These are phyloP conservation scores for Cynara cardunculus DNA, from an alignment of 129 eudicot species.

Conservation along the genomic window DNA sequence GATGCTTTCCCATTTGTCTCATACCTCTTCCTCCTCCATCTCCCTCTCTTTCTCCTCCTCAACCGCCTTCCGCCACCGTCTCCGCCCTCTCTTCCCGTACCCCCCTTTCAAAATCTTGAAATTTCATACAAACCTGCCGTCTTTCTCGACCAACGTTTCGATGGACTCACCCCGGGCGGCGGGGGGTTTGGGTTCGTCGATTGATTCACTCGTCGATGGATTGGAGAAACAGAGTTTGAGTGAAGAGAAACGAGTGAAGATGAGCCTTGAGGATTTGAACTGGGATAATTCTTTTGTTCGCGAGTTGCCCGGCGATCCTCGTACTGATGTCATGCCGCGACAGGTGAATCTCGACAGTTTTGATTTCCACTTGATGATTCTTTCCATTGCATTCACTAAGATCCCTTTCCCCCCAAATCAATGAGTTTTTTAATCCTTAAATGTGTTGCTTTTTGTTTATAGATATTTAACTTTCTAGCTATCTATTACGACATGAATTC, in stretches of 20 bases:
- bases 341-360: slow-evolving; percentile 45
- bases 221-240: slow-evolving; percentile 50
- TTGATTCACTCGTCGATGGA: slow-evolving; percentile 54
- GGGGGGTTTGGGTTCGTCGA: slow-evolving; percentile 18
- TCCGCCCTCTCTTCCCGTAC: slow-evolving; percentile 21
- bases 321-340: slow-evolving; percentile 65
- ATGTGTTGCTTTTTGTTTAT: neutral
- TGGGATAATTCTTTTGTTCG: slow-evolving; percentile 94
- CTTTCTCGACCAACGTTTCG: slow-evolving; percentile 26
- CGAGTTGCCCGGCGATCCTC: slow-evolving; percentile 90
- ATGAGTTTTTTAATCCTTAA: neutral
- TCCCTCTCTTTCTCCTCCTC: slow-evolving; percentile 37
- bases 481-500: neutral
- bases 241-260: slow-evolving; percentile 28
- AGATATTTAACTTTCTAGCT: neutral
- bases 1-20: slow-evolving; percentile 64
- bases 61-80: slow-evolving; percentile 34
- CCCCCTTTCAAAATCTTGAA: slow-evolving; percentile 22
- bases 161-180: slow-evolving; percentile 31
- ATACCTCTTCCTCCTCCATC: slow-evolving; percentile 35
- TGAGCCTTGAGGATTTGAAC: slow-evolving; percentile 70
- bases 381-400: neutral
- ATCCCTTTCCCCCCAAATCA: neutral
- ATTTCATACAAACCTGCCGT: slow-evolving; percentile 9
- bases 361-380: neutral